phyloP scores from a whole-genome alignment of 768 basidiomycete species.

The Pisolithus microcarpus region DNA sequence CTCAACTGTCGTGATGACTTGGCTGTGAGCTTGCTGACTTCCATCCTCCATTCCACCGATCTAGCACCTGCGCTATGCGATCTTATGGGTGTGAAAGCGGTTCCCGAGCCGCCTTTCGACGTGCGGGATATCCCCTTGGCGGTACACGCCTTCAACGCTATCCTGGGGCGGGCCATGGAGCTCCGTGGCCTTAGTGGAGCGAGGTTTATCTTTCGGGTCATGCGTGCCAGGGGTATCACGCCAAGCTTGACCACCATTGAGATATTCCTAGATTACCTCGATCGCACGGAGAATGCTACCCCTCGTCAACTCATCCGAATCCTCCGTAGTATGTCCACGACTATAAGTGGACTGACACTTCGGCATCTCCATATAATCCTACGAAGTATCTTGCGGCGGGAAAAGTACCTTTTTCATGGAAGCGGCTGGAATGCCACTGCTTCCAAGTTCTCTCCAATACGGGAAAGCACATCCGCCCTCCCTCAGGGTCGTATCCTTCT shows the following conservation, averaged over 20 bases:
- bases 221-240: conserved; percentile 43
- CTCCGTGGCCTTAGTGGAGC: conserved; percentile 44
- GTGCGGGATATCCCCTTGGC: conserved; percentile 30
- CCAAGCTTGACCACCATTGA: conserved; percentile 51
- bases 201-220: conserved; percentile 42
- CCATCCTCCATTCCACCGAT: conserved; percentile 33
- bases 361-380: conserved; percentile 53
- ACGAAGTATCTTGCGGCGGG: conserved; percentile 42
- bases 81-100: conserved; percentile 16
- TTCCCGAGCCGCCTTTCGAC: conserved; percentile 15
- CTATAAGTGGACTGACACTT: conserved; percentile 40
- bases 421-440: conserved; percentile 42
- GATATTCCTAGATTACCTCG: conserved; percentile 48
- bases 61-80: conserved; percentile 16
- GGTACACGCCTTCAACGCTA: conserved; percentile 52
- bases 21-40: conserved; percentile 47
- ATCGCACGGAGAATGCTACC: conserved; percentile 33
- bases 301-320: conserved; percentile 43
- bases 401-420: conserved; percentile 40
- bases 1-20: conserved; percentile 36
- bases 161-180: conserved; percentile 45
- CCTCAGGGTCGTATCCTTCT: conserved; percentile 10
- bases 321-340: conserved; percentile 40
- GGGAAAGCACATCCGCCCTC: conserved; percentile 11
- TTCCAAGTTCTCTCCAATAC: conserved; percentile 31